Conservation (phyloP, 768 basidiomycete species). For the Trametes elegans region DNA sequence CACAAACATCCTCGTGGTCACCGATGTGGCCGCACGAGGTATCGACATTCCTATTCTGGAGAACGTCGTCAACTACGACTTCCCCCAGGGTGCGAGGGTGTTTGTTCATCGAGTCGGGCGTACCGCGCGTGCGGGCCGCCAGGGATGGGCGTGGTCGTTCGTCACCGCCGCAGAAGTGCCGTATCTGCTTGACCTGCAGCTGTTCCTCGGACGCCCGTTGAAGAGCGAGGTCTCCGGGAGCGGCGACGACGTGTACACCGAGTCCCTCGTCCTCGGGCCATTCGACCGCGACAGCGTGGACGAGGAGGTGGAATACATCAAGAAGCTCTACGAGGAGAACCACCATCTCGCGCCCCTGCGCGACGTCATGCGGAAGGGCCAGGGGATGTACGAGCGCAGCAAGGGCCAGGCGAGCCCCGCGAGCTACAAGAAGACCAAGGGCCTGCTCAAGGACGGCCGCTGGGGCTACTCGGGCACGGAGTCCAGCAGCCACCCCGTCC, state of each 20-base stretch:
- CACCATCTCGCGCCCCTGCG: conserved; percentile 64
- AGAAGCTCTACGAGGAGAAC: conserved; percentile 60
- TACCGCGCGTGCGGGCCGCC: conserved; percentile 91
- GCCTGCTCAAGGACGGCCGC: conserved; percentile 65
- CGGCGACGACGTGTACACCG: conserved; percentile 64
- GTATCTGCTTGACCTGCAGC: conserved; percentile 87
- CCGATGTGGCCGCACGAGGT: conserved; percentile 96
- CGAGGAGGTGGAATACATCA: conserved; percentile 79
- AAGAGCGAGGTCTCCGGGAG: conserved; percentile 46
- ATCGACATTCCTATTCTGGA: conserved; percentile 97
- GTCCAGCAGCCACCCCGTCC: conserved; percentile 69
- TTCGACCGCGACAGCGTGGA: conserved; percentile 81
- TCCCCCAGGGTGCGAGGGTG: conserved; percentile 88
- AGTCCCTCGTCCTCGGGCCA: conserved; percentile 75
- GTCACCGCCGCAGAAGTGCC: conserved; percentile 84
- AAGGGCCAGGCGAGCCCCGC: conserved; percentile 86
- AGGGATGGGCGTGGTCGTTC: conserved; percentile 97
- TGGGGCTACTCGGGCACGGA: conserved; percentile 70
- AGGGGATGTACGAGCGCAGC: conserved; percentile 91
- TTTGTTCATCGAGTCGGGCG: conserved; percentile 97
- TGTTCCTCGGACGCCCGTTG: conserved; percentile 84
- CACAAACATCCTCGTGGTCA: conserved; percentile 89
- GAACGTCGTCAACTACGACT: conserved; percentile 98
- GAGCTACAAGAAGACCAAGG: conserved; percentile 88
- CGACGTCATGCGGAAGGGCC: conserved; percentile 85